These are phyloP conservation scores for Fragaria vesca DNA, from an alignment of 306 rosid species.

Conservation along the genomic window DNA sequence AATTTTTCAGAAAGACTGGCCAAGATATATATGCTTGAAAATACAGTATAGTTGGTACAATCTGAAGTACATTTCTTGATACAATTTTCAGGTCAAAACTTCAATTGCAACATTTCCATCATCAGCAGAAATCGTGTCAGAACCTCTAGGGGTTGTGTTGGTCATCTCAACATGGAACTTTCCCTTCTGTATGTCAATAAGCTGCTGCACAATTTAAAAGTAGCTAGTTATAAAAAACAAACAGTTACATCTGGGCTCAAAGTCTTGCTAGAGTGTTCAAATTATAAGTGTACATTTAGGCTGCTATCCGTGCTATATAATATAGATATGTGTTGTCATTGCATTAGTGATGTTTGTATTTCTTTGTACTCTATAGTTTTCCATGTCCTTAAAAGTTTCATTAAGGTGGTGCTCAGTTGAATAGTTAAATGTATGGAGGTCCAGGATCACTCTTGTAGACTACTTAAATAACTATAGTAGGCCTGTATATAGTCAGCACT, in stretches of 20 bases:
- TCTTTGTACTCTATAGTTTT: not conserved
- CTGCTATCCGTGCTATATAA: not conserved
- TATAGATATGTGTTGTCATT: not conserved
- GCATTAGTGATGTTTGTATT: not conserved
- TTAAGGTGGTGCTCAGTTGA: not conserved
- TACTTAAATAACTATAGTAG: not conserved
- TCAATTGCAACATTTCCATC: conserved; percentile 73
- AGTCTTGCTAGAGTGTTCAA: not conserved
- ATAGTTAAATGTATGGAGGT: not conserved
- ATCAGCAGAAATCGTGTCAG: conserved; percentile 80
- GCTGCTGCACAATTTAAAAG: not conserved
- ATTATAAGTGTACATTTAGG: not conserved
- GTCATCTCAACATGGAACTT: conserved; percentile 93
- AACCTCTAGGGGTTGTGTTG: conserved; percentile 88
- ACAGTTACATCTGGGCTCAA: not conserved
- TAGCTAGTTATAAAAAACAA: not conserved
- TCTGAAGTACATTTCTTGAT: not conserved
- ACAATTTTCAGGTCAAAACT: conserved; percentile 58
- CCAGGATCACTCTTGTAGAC: not conserved
- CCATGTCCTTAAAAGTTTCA: not conserved
- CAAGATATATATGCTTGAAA: not conserved
- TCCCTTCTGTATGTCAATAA: conserved; percentile 59
- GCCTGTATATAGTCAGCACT: not conserved
- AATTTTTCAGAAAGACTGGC: not conserved
- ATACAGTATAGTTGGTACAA: conserved; percentile 4